Percentiles rank a stretch among this genome's conserved stretches.
These are phyloP conservation scores for Sclerotinia sclerotiorum DNA, from an alignment of 2,329 filamentous ascomycete genomes.

Conservation along the genomic window DNA sequence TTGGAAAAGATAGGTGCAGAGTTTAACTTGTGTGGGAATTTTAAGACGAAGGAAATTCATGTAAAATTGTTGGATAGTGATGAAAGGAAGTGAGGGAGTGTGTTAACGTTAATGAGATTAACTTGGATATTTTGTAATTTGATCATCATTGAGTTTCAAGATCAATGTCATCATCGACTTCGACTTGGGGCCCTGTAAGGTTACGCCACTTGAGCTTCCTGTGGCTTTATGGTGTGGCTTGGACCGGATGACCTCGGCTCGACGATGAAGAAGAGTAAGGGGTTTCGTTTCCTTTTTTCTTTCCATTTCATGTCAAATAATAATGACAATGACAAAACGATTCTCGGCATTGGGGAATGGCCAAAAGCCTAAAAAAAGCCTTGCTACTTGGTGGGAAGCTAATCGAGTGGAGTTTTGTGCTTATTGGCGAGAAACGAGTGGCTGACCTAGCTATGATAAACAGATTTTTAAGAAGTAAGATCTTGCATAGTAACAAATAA, in stretches of 20 bases:
- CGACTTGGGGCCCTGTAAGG: not conserved
- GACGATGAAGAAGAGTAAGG: not conserved
- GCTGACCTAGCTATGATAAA: not conserved
- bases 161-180: slow-evolving; percentile 18
- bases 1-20: not conserved
- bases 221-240: not conserved
- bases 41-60: not conserved
- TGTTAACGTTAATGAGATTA: not conserved
- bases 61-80: not conserved
- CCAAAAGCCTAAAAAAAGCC: not conserved
- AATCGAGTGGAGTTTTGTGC: not conserved
- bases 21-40: not conserved
- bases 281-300: not conserved
- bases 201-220: slow-evolving; percentile 1
- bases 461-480: not conserved
- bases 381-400: not conserved
- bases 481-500: no score
- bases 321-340: not conserved
- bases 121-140: not conserved
- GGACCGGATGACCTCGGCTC: not conserved
- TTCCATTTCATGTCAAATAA: not conserved
- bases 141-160: not conserved
- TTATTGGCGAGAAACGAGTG: not conserved
- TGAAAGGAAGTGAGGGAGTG: not conserved
- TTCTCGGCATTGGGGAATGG: not conserved